Evolutionary conservation across 2,329 filamentous ascomycete genomes (phyloP).

Genomic region (Hawksworthiomyces lignivorus): DNA sequence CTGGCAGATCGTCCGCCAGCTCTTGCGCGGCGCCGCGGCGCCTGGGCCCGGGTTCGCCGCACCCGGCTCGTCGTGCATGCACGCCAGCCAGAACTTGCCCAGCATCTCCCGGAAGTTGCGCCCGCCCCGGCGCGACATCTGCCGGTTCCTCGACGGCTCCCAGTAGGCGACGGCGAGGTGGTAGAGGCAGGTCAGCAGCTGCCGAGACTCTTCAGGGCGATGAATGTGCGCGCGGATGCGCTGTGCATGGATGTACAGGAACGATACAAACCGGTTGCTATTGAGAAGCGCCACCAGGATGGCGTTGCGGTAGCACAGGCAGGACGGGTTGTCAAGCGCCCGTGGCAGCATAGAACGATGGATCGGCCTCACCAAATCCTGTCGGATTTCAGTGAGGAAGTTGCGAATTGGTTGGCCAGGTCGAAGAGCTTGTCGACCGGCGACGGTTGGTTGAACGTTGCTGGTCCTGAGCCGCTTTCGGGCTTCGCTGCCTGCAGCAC

Average conservation of each 20-base stretch:
- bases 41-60: too few species aligned
- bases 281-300: conserved; percentile 12
- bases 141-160: neutral
- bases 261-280: conserved; percentile 11
- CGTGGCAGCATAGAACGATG: conserved; percentile 1
- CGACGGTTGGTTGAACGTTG: neutral
- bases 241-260: conserved; percentile 6
- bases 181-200: conserved; percentile 13
- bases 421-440: conserved; percentile 8
- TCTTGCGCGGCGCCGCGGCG: too few species aligned
- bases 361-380: conserved; percentile 7
- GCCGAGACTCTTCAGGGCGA: neutral
- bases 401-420: neutral
- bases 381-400: conserved; percentile 8
- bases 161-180: conserved; percentile 13
- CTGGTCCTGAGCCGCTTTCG: too few species aligned
- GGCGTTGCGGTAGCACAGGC: conserved; percentile 16
- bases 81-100: too few species aligned
- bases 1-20: too few species aligned
- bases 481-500: too few species aligned
- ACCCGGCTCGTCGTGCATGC: too few species aligned
- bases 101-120: conserved; percentile 1
- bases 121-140: neutral
- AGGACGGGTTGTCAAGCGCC: conserved; percentile 8
- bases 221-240: neutral